Evolutionary conservation across 2,329 filamentous ascomycete genomes (phyloP).

Genomic region (Paradendryphiella salina): DNA sequence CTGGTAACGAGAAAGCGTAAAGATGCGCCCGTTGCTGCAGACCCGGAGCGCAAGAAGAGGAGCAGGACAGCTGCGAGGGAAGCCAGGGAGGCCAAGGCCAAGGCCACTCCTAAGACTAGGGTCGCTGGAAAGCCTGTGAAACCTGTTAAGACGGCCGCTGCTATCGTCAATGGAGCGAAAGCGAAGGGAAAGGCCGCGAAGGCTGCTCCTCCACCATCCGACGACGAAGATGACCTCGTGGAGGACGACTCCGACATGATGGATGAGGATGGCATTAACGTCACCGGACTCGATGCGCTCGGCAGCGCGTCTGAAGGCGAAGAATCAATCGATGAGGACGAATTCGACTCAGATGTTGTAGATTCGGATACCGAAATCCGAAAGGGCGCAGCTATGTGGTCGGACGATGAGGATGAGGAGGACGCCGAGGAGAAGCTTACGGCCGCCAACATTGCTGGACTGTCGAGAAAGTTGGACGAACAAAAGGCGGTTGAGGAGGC

Average conservation of each 20-base stretch:
- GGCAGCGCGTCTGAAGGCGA: slow-evolving; percentile 46
- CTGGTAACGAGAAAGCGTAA: slow-evolving; percentile 85
- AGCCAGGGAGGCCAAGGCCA: slow-evolving; percentile 20
- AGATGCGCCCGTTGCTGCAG: slow-evolving; percentile 62
- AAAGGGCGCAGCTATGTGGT: slow-evolving; percentile 72
- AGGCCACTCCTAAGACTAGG: slow-evolving; percentile 21
- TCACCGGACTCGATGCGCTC: slow-evolving; percentile 47
- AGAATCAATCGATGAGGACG: slow-evolving; percentile 46
- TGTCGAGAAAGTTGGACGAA: slow-evolving; percentile 82
- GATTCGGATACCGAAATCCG: slow-evolving; percentile 65
- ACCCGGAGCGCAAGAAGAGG: slow-evolving; percentile 61
- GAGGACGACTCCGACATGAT: slow-evolving; percentile 41
- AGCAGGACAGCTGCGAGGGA: slow-evolving; percentile 50
- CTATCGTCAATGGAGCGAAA: slow-evolving; percentile 43
- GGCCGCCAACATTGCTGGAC: slow-evolving; percentile 91
- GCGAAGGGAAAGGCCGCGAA: slow-evolving; percentile 38
- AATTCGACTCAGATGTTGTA: slow-evolving; percentile 48
- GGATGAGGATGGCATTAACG: slow-evolving; percentile 47
- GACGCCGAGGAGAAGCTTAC: slow-evolving; percentile 88
- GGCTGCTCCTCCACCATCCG: slow-evolving; percentile 34
- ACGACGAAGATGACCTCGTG: slow-evolving; percentile 35
- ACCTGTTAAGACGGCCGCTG: slow-evolving; percentile 46
- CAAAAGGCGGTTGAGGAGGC: slow-evolving; percentile 76
- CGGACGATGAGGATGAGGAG: slow-evolving; percentile 93
- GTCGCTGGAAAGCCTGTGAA: slow-evolving; percentile 12